These are phyloP conservation scores for Fusarium sp. DNA, from an alignment of 2,329 filamentous ascomycete genomes.

Conservation along the genomic window DNA sequence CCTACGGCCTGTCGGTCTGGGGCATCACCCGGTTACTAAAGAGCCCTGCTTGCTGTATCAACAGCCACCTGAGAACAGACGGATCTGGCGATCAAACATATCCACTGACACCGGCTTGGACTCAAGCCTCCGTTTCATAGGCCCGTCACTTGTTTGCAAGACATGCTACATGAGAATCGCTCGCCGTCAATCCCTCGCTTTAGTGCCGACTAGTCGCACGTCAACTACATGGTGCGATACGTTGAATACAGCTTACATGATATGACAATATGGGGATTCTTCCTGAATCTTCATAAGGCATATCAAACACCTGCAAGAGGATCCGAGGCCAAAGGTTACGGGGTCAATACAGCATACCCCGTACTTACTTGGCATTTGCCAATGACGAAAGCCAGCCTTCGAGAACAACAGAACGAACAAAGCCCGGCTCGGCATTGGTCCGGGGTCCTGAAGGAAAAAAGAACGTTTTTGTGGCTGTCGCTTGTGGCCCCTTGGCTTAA, in stretches of 20 bases:
- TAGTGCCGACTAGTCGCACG: constrained; percentile 19
- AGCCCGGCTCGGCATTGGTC: constrained; percentile 12
- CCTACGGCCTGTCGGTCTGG: constrained; percentile 18
- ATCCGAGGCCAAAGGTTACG: background rate
- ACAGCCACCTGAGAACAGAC: constrained; percentile 38
- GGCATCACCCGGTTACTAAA: constrained; percentile 9
- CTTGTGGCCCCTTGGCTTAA: constrained; percentile 2
- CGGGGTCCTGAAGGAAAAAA: background rate
- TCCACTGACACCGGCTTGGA: constrained; percentile 21
- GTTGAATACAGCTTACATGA: background rate
- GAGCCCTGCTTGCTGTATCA: constrained; percentile 12
- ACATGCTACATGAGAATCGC: constrained; percentile 15
- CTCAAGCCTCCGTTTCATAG: constrained; percentile 42
- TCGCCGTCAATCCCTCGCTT: background rate
- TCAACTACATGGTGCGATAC: background rate
- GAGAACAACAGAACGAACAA: constrained; percentile 30
- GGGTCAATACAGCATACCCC: background rate
- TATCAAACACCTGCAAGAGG: background rate
- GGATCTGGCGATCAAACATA: constrained; percentile 40
- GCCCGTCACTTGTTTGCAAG: constrained; percentile 31
- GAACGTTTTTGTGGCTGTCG: background rate
- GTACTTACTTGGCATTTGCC: background rate
- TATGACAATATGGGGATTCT: background rate
- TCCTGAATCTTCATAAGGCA: background rate
- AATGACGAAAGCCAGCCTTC: constrained; percentile 21